Evolutionary conservation across 805 yeast genomes (phyloP), one percentile per base, ranked within the genome.

Genomic region (Candida ovalis): DNA sequence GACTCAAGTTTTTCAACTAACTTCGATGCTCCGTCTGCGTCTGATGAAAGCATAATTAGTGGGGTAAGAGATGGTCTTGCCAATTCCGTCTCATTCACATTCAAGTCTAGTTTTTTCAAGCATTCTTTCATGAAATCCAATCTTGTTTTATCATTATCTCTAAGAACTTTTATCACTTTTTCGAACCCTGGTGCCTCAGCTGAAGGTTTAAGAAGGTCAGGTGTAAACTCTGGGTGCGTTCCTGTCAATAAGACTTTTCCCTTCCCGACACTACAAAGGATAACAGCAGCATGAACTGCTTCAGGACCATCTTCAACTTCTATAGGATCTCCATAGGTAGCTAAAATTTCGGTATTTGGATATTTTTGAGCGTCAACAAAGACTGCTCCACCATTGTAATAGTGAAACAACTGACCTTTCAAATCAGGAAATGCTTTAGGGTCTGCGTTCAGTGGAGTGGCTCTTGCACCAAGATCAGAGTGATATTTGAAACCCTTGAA

Each of bases 341-440:
- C 96, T 41, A 94, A 65, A 0, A 92, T 78, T 53, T 87, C 85
- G 2, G 86, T 89, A 42, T 78, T 75, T 4, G 71, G 66, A 56
- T 70, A 78, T 43, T 72, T 70, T 2, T 79, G 77, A 1, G 96
- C 91, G 62, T 88, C 85, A 12, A 84, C 82, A 68, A 94, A 92
- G 12, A 86, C 75, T 2, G 88, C 85, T 27, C 99, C 99, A 5
- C 99, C 99, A 57, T 94, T 91, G 64, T 81, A 86, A 63, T 89
- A 92, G 43, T 68, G 59, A 51, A 62, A 25, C 6, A 58, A 59
- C 3, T 69, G 63, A 28, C 56, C 40, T 6, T 58, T 50, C 36
- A 67, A 59, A n/a, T 56, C 65, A 1, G 60, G 53, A 37, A 69
- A 60, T 3, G 50, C 66, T 32, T 60, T 55, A 1, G 67, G 58